Evolutionary conservation across 2,329 filamentous ascomycete species (phyloP), one percentile per base, ranked within the genome.

Genomic region (Bipolaris bicolor): DNA sequence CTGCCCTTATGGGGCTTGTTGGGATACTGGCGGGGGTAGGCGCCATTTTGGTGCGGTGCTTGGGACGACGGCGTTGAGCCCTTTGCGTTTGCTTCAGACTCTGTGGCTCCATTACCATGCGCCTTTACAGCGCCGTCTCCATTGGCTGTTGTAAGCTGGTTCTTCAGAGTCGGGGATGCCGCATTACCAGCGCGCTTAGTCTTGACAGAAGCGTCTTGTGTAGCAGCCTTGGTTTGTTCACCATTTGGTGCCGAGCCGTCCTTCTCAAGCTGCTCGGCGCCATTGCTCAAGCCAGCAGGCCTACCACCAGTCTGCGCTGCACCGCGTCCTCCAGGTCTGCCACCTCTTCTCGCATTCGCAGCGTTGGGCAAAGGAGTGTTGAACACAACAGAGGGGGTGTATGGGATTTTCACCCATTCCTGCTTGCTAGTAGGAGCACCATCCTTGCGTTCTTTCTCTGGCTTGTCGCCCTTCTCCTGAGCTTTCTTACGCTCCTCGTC

Each of bases 311-410:
- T 83, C 71, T 86, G 83, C 53, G 82, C 78, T 51, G 82, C 77
- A 67, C 84, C 80, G 59, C 85, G 83, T 51, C 84, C 83, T 66
- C 83, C 80, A 55, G 83, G 80, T 49, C 81, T 78, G 9, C 74
- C 75, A 40, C 75, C 75, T 64, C 75, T 67, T 22, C 75, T 68
- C 3, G 69, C 60, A 60, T 78, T 73, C 24, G 72, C 68, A 40
- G 76, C 73, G 31, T 66, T 76, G n/a, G 88, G 87, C 39, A 97
- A 76, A 26, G 90, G 91, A 0, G 95, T 97, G 74, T 91, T 90
- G 77, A 96, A 98, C 56, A 88, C 88, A 47, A 95, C 92, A 13
- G 87, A 89, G 7, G 92, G 94, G 11, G 91, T 91, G 70, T 93
- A 94, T 33, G 89, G 86, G 55, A 97, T 86, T 1, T 88, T 84